Conservation (phyloP, 768 basidiomycete species). For the Suillus cothurnatus region DNA sequence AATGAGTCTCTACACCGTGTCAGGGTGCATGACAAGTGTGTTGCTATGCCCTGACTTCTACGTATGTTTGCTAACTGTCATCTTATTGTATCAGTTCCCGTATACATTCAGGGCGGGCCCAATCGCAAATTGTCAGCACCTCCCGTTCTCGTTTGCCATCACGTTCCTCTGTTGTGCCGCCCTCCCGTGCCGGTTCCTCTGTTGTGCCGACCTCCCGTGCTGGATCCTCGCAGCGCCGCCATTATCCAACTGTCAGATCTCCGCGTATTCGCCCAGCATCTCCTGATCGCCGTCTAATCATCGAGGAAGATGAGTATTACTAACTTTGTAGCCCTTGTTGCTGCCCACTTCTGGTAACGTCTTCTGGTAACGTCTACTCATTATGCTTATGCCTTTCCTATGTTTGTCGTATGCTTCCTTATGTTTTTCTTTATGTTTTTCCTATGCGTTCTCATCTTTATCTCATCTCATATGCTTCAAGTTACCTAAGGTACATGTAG, state of each 20-base stretch:
- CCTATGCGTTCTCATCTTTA: background rate
- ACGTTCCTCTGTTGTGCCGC: background rate
- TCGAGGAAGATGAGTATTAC: background rate
- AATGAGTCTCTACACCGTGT: too few species aligned
- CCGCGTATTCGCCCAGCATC: background rate
- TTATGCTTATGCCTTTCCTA: background rate
- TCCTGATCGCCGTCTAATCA: background rate
- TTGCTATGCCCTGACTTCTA: background rate
- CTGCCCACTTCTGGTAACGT: background rate
- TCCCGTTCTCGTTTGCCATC: background rate
- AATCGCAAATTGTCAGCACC: background rate
- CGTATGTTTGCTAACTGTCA: background rate
- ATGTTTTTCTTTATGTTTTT: background rate
- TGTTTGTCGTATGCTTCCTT: background rate
- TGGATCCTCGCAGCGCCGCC: background rate
- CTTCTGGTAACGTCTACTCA: background rate
- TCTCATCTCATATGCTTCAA: background rate
- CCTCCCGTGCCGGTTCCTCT: background rate
- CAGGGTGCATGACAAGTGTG: background rate
- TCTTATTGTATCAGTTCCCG: background rate
- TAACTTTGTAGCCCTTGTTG: background rate
- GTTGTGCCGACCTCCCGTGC: background rate
- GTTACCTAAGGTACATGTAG: background rate
- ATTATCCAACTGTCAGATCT: background rate
- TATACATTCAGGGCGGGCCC: background rate